Base-by-base conservation (phyloP, 495 filamentous ascomycete genomes). In the Cladorrhinum samala region DNA sequence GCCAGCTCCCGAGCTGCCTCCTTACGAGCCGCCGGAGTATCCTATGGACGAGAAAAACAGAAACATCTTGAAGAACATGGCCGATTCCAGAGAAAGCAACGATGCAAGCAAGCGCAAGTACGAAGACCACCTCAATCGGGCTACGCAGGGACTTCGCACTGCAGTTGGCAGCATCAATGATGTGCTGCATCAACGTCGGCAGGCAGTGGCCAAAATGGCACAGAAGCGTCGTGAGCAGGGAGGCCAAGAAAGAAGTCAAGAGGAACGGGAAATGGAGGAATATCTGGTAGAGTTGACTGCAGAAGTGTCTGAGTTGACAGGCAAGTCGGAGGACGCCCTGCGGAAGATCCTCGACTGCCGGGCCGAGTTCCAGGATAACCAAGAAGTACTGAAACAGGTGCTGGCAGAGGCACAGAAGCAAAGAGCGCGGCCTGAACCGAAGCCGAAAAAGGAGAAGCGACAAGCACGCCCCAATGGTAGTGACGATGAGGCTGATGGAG, bases 1-100 rank as follows among this genome's bases (percentile, higher is more conserved):
- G 45, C 14, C 45, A 14, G 5, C 63, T 23, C 61, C 68, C 11
- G 61, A 70, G 0, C 67, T 85, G 8, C 84, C 84, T 2, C 60
- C 71, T 7, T 88, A 89, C 65, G 73, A 87, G 56, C 61, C 77
- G 1, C 82, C 77, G 11, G 58, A 72, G 16, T 76, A 70, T 27
- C 75, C 83, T 9, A 77, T 80, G 48, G 65, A 64, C 43, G 52
- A 61, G 3, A 41, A 52, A 2, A 60, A 61, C 7, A 69, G 63
- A 49, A 58, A 58, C 16, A 57, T 54, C 0, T 59, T 80, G 5
- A 49, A 62, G 9, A 51, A 67, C 11, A 54, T 79, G 9, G 52
- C 58, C 24, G 52, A 49, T 8, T 51, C 55, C 41, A 50, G 67
- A 49, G 58, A 70, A n/a, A n/a, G n/a, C 49, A 61, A 60, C n/a